Percentiles rank a stretch among this genome's conserved stretches.
Evolutionary conservation across 495 filamentous ascomycete genomes (phyloP).

Genomic region (Cercophora sp.): DNA sequence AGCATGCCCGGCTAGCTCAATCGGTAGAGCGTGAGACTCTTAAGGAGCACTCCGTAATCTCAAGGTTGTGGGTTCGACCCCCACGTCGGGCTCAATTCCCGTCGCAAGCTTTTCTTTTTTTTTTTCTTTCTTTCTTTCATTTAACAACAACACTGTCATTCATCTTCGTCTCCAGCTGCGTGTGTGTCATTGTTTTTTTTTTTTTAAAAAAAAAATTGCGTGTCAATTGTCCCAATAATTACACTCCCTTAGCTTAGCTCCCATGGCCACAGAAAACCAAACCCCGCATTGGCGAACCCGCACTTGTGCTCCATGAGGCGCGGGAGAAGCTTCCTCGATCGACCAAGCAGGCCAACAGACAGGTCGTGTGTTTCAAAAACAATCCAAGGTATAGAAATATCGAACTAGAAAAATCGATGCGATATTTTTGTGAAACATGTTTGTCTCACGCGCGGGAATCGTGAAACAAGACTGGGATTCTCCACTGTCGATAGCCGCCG

Average conservation of each 20-base stretch:
- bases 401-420: too few relatives aligned
- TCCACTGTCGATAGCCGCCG: too few relatives aligned
- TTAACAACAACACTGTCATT: neutral
- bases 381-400: too few relatives aligned
- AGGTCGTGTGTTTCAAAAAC: too few relatives aligned
- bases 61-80: slow-evolving; percentile 7
- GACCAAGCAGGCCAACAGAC: too few relatives aligned
- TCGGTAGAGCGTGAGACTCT: slow-evolving; percentile 83
- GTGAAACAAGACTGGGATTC: too few relatives aligned
- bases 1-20: slow-evolving; percentile 70
- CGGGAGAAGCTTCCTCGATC: too few relatives aligned
- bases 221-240: too few relatives aligned
- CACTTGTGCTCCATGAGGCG: neutral
- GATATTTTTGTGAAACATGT: too few relatives aligned
- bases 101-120: neutral
- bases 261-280: neutral
- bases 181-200: neutral
- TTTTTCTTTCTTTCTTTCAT: neutral
- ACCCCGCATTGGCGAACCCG: neutral
- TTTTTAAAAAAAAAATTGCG: neutral
- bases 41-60: slow-evolving; percentile 36
- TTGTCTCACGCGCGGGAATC: too few relatives aligned
- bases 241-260: too few relatives aligned
- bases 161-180: too few relatives aligned
- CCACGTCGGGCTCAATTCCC: slow-evolving; percentile 8